phyloP scores from a whole-genome alignment of 164 flowering plant genomes.

The Stephania yunnanensis region DNA sequence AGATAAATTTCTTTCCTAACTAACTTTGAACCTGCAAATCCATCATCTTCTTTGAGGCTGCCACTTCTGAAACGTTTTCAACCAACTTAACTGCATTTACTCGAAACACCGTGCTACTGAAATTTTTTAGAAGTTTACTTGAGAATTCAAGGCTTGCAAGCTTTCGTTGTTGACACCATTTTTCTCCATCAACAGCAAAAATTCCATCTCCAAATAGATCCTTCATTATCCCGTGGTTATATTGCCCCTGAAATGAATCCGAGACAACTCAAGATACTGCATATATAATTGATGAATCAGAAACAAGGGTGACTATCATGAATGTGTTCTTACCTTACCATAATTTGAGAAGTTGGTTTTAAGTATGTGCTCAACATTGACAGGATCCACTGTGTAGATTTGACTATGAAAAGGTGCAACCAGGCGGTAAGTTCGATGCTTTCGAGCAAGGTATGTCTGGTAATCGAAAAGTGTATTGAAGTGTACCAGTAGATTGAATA shows the following conservation, averaged over 20 bases:
- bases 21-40: slow-evolving; percentile 27
- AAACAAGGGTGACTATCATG: neutral
- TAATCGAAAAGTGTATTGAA: slow-evolving; percentile 35
- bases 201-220: slow-evolving; percentile 47
- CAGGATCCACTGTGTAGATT: slow-evolving; percentile 34
- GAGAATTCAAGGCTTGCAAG: slow-evolving; percentile 45
- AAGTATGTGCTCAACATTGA: slow-evolving; percentile 38
- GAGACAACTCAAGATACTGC: neutral
- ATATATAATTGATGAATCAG: neutral
- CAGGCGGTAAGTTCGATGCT: slow-evolving; percentile 26
- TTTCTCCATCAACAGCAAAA: slow-evolving; percentile 50
- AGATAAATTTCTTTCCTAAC: no score
- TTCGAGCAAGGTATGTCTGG: slow-evolving; percentile 22
- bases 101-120: slow-evolving; percentile 25
- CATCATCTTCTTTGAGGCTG: slow-evolving; percentile 9
- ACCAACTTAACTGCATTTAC: slow-evolving; percentile 30
- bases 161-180: slow-evolving; percentile 43
- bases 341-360: slow-evolving; percentile 39
- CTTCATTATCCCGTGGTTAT: slow-evolving; percentile 25
- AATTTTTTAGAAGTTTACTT: slow-evolving; percentile 29
- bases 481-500: slow-evolving; percentile 27
- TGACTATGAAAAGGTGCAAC: slow-evolving; percentile 27
- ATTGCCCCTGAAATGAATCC: slow-evolving; percentile 23
- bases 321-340: slow-evolving; percentile 22
- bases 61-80: slow-evolving; percentile 16